Base-by-base conservation (phyloP, 768 basidiomycete genomes). In the Trametes elegans region DNA sequence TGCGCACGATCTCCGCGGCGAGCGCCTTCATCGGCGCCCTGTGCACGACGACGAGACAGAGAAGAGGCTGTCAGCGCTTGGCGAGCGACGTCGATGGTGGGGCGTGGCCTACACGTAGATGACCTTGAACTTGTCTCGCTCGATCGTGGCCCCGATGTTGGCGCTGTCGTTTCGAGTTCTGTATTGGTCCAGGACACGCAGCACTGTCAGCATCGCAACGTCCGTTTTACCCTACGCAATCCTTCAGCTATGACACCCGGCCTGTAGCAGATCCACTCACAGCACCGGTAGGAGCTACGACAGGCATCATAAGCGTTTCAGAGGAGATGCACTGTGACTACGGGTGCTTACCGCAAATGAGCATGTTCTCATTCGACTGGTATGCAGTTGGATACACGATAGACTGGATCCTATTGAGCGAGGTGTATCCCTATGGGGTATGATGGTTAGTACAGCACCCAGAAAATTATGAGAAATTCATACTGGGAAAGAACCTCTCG, bases 1-100 rank as follows among this genome's bases (percentile, higher is more conserved):
- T 99, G 39, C 91, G 84, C 5, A 91, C 89, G 60, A 99, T 95
- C 67, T 99, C 97, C 3, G 94, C 84, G 1, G 96, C 97, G 34
- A 99, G 73, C 0, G 97, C 97, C 68, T 99, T 99, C 93, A 99
- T 98, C 0, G 97, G 97, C 7, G 97, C 97, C 24, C 91, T 93
- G 53, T 11, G 24, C n/a, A 19, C 10, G 18, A 23, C 34, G 11
- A 6, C 13, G 2, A 11, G 8, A 32, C 2, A 11, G 7, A 16
- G 41, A 29, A 31, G 49, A 41, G 24, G 7, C 5, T 18, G 16
- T 11, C 9, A 21, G n/a, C n/a, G 1, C 16, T 21, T 34, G 10
- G 21, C 34, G 16, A 2, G 14, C 1, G 16, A 14, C 50, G 38
- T 40, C 10, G 3, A 46, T 34, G 11, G 18, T 26, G n/a, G n/a